Base-by-base conservation (phyloP, 2,329 filamentous ascomycete species). In the Nectriaceae sp. region DNA sequence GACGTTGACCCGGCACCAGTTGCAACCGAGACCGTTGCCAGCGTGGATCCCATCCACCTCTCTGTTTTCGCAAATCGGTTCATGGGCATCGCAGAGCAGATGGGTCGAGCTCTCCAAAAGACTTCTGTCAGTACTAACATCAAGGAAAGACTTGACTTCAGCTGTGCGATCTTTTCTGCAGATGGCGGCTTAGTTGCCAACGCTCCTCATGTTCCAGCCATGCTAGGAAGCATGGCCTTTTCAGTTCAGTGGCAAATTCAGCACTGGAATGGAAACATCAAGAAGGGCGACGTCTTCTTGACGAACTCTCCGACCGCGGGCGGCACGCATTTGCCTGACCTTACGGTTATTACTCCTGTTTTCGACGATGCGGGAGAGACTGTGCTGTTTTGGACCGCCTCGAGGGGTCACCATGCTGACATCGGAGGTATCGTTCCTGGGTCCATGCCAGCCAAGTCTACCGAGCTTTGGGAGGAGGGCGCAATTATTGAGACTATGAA, bases 41-140 rank as follows among this genome's bases (percentile, higher is more conserved):
- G 8, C 15, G 82, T 89, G 2, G 85, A 90, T 62, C 87, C 87
- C 0, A 85, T 90, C 53, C 78, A 88, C 66, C 75, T 91, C 1
- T 85, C 80, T 54, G 85, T 90, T 46, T 90, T 90, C 61, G 84
- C 82, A 0, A 86, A 90, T 65, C 78, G 87, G 5, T 91, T 91
- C 69, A 90, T 90, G 87, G 84, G 84, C 2, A 88, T 90, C 52
- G 88, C 88, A 1, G 88, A 91, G 66, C 87, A 90, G 62, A 90
- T 90, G 87, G 87, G 88, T 1, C 77, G 85, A 40, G 84, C 85
- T 5, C 66, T 91, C 29, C 86, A 90, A 60, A 90, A 89, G 70
- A 90, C 86, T 0, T 84, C 82, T 60, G 83, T 90, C 24, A 86
- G 81, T 42, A 87, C 84, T 1, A 90, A 90, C 56, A 87, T 90